phyloP scores from a whole-genome alignment of 1,284 basidiomycete genomes.

The Cryptococcus sp. region DNA sequence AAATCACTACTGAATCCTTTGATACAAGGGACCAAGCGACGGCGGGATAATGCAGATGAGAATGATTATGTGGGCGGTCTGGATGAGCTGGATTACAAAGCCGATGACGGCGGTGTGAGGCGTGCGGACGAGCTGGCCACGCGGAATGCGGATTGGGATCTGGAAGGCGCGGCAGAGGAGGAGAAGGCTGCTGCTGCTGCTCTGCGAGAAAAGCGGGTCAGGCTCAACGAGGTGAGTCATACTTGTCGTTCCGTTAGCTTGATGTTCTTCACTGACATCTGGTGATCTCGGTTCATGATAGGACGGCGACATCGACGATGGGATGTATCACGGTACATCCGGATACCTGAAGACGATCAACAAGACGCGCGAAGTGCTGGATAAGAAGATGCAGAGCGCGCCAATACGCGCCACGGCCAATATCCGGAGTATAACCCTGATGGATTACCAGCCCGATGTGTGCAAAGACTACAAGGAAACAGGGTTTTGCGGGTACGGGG shows the following conservation, averaged over 20 bases:
- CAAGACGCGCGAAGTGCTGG: conserved; percentile 67
- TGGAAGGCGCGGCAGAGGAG: conserved; percentile 38
- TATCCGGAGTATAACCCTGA: conserved; percentile 90
- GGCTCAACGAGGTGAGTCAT: conserved; percentile 46
- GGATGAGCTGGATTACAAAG: conserved; percentile 62
- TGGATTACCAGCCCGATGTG: conserved; percentile 98
- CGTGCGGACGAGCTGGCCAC: conserved; percentile 52
- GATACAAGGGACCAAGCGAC: conserved; percentile 79
- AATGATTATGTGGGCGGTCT: conserved; percentile 60
- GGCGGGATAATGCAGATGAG: conserved; percentile 65
- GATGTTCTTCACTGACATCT: neutral
- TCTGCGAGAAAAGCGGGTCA: conserved; percentile 35
- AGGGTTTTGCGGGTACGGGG: conserved; percentile 97
- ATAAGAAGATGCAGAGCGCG: conserved; percentile 85
- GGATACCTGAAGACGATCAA: conserved; percentile 81
- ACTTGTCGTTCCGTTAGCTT: neutral
- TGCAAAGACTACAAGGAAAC: conserved; percentile 99
- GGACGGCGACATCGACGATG: conserved; percentile 67
- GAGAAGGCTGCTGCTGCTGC: conserved; percentile 10
- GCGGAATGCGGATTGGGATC: conserved; percentile 54
- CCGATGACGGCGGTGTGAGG: conserved; percentile 40
- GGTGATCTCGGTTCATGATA: conserved; percentile 13
- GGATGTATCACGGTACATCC: conserved; percentile 81
- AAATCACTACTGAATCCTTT: conserved; percentile 69
- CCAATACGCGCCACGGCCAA: conserved; percentile 79